Evolutionary conservation across 768 basidiomycete species (phyloP), one percentile per base, ranked within the genome.

Genomic region (Termitomyces sp.): DNA sequence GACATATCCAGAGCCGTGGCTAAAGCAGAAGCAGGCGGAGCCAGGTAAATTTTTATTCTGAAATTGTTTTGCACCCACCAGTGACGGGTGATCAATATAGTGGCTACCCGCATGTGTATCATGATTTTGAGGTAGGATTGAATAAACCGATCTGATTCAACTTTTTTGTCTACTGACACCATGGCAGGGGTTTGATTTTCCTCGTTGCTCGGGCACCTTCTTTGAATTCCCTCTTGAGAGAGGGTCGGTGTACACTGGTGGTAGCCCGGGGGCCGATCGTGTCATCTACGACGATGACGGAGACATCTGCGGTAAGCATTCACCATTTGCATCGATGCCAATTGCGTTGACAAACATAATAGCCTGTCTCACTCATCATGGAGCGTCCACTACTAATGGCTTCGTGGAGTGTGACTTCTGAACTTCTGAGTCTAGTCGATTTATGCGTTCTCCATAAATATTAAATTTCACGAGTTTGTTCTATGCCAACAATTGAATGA

Each of bases 361-460:
- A 70, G 67, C 65, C 18, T 68, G 68, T 53, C 55, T 70, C 12
- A 70, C 65, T 25, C 67, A 68, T 44, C 66, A 60, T 7, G 66
- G 67, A 35, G 67, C 67, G 1, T 51, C 65, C 11, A 56, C 50
- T 20, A 62, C 56, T 2, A 60, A 70, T 18, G 64, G 63, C 20
- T 68, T 68, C 51, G 57, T 66, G 9, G 57, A 63, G 44, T 70
- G 67, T 56, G 51, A 44, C 38, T 66, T 58, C 50, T 66, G 40
- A 63, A 20, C n/a, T n/a, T n/a, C n/a, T n/a, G n/a, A n/a, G n/a
- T n/a, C n/a, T n/a, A 43, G 9, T 38, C 11, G 36, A 38, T 3
- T 13, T 32, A 16, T 41, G 25, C 31, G 40, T 36, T 12, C 13
- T 3, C 7, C 6, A 35, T 41, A 18, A 27, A 31, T 13, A 32